Evolutionary conservation across 331 rosid genomes (phyloP).

Genomic region (Stylosanthes scabra): DNA sequence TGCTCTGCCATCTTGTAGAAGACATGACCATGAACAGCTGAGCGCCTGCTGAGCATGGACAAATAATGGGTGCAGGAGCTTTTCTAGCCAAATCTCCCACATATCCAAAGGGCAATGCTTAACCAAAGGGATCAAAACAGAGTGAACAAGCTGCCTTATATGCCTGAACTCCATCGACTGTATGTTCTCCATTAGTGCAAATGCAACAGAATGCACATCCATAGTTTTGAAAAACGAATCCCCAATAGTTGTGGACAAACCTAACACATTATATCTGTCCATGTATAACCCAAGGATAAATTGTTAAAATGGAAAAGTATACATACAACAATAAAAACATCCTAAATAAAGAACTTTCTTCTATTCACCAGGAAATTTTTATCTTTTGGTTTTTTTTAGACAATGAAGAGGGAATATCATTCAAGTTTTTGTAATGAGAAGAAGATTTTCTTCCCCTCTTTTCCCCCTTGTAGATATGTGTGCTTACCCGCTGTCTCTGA

Average conservation of each 20-base stretch:
- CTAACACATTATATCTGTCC: conserved; percentile 88
- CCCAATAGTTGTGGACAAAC: conserved; percentile 86
- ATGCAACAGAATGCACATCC: conserved; percentile 70
- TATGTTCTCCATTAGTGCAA: conserved; percentile 89
- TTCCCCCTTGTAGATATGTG: conserved; percentile 1
- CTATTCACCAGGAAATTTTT: conserved; percentile 22
- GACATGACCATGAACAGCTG: conserved; percentile 83
- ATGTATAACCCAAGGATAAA: conserved; percentile 38
- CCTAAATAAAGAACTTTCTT: conserved; percentile 33
- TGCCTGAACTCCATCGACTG: conserved; percentile 99
- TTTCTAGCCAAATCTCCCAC: conserved; percentile 96
- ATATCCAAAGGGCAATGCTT: conserved; percentile 78
- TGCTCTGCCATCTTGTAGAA: conserved; percentile 89
- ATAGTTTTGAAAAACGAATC: conserved; percentile 75
- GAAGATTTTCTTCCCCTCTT: not conserved
- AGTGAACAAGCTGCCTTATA: conserved; percentile 88
- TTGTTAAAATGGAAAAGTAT: conserved; percentile 24
- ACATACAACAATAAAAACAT: conserved; percentile 20
- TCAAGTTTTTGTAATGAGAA: conserved; percentile 8
- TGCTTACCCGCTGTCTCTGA: conserved; percentile 95
- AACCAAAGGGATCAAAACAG: conserved; percentile 79
- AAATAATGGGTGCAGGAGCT: conserved; percentile 80
- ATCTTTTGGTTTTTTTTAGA: conserved; percentile 15
- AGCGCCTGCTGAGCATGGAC: conserved; percentile 75
- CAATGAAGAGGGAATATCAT: conserved; percentile 23